Conservation (phyloP, 2,329 filamentous ascomycete genomes). For the Akanthomyces dipterigenus region DNA sequence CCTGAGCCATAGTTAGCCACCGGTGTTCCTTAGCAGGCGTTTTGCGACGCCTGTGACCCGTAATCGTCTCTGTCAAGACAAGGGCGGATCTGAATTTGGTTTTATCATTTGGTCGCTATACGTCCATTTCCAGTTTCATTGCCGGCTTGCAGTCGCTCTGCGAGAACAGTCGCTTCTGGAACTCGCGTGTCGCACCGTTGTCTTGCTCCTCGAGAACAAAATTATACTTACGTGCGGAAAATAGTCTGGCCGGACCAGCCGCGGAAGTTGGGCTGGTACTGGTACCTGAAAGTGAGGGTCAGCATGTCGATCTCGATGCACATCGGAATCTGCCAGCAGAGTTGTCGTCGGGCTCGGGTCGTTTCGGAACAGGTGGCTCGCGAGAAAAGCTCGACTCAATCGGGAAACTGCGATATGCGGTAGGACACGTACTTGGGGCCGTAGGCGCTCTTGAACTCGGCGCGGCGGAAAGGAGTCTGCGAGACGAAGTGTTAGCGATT, state of each 20-base stretch:
- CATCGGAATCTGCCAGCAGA: neutral
- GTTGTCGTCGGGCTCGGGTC: neutral
- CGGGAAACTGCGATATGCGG: neutral
- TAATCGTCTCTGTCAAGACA: neutral
- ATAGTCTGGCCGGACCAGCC: slow-evolving; percentile 45
- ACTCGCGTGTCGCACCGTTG: neutral
- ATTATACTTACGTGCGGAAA: slow-evolving; percentile 44
- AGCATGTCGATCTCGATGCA: slow-evolving; percentile 16
- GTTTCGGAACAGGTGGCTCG: neutral
- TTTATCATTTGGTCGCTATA: neutral
- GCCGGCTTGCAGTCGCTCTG: neutral
- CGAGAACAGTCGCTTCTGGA: neutral
- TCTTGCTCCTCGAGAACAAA: neutral
- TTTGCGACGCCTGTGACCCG: neutral
- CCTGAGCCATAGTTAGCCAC: slow-evolving; percentile 27
- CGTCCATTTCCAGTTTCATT: too few species aligned
- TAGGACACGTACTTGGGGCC: slow-evolving; percentile 53
- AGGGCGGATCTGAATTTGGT: neutral
- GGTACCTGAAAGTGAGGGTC: slow-evolving; percentile 43
- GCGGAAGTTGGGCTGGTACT: slow-evolving; percentile 47
- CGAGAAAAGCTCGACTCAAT: neutral
- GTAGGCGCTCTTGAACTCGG: slow-evolving; percentile 54
- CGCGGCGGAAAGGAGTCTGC: slow-evolving; percentile 41
- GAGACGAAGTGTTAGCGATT: slow-evolving; percentile 15
- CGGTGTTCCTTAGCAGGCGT: neutral